Evolutionary conservation across 2,329 filamentous ascomycete species (phyloP).

Genomic region (Aschersonia sp.): DNA sequence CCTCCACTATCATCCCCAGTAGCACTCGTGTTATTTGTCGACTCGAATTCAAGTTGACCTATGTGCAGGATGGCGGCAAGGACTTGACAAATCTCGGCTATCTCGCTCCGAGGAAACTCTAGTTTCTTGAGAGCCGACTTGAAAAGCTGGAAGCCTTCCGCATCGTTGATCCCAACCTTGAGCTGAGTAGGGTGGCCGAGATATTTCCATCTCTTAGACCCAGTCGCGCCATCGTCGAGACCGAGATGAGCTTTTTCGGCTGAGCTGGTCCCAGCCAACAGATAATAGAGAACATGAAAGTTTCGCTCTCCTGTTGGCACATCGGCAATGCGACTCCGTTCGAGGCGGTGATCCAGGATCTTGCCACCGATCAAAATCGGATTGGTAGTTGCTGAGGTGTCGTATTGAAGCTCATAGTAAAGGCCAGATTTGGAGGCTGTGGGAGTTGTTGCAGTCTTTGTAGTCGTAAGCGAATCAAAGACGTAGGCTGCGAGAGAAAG

Average conservation of each 20-base stretch:
- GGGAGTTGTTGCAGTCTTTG: slow-evolving; percentile 88
- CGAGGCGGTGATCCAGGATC: slow-evolving; percentile 81
- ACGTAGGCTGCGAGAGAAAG: slow-evolving; percentile 87
- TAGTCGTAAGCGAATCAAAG: slow-evolving; percentile 92
- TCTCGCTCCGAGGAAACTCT: slow-evolving; percentile 84
- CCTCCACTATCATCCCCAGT: slow-evolving; percentile 85
- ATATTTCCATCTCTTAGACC: slow-evolving; percentile 77
- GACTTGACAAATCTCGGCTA: slow-evolving; percentile 93
- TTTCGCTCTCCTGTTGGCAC: slow-evolving; percentile 94
- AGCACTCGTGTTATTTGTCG: slow-evolving; percentile 61
- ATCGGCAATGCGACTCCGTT: slow-evolving; percentile 78
- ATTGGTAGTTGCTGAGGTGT: slow-evolving; percentile 70
- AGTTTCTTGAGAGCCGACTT: slow-evolving; percentile 89
- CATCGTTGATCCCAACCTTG: slow-evolving; percentile 92
- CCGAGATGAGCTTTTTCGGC: slow-evolving; percentile 80
- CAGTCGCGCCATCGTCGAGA: slow-evolving; percentile 36
- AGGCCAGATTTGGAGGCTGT: slow-evolving; percentile 92
- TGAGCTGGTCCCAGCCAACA: slow-evolving; percentile 78
- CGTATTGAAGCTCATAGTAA: slow-evolving; percentile 93
- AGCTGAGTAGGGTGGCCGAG: slow-evolving; percentile 92
- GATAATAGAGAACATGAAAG: slow-evolving; percentile 92
- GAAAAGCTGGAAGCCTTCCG: slow-evolving; percentile 92
- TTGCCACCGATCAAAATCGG: slow-evolving; percentile 89
- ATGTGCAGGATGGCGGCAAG: slow-evolving; percentile 92
- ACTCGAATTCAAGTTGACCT: slow-evolving; percentile 88